Base-by-base conservation (phyloP, 2,329 filamentous ascomycete genomes). In the Beauveria sp. region DNA sequence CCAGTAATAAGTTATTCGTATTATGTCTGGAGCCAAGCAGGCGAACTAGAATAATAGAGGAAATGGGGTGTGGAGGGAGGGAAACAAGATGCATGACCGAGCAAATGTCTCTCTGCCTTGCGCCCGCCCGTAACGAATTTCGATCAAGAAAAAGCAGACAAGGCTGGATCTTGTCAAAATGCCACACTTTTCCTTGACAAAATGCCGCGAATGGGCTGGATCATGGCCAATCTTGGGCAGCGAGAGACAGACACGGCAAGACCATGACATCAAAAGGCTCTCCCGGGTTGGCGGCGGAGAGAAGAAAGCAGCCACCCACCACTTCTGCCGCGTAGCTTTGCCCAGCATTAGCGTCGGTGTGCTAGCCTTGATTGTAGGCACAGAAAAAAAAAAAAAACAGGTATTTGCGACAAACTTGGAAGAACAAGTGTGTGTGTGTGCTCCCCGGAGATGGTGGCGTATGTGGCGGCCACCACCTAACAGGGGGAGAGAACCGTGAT, bases 251-350 rank as follows among this genome's bases (percentile, higher is more conserved):
- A 48, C 24, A n/a, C n/a, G 12, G n/a, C n/a, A 58, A 49, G 16
- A 22, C 40, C 42, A 50, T 50, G 46, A 59, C 45, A 59, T 50
- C 56, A 59, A 59, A 18, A 24, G 31, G 46, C 54, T 57, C 10
- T 42, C 40, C 40, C 53, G 8, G 34, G 38, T 16, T 26, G 42
- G 53, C 20, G 18, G 43, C n/a, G 43, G 54, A 45, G 54, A 16
- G 14, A 16, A 26, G 14, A 34, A 20, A 38, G 20, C 10, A 24
- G 9, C 40, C 24, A 31, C 24, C 24, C 22, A 20, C 38, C 31
- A 40, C n/a, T 20, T 48, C 45, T 20, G 22, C 45, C 20, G 45
- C 34, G 31, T 54, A 28, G 28, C 52, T 24, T 28, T 43, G 9
- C 7, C n/a, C 10, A 58, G 45, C 45, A 43, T 49, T 59, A 59